phyloP scores from a whole-genome alignment of 768 basidiomycete species.

The Russula foetens region DNA sequence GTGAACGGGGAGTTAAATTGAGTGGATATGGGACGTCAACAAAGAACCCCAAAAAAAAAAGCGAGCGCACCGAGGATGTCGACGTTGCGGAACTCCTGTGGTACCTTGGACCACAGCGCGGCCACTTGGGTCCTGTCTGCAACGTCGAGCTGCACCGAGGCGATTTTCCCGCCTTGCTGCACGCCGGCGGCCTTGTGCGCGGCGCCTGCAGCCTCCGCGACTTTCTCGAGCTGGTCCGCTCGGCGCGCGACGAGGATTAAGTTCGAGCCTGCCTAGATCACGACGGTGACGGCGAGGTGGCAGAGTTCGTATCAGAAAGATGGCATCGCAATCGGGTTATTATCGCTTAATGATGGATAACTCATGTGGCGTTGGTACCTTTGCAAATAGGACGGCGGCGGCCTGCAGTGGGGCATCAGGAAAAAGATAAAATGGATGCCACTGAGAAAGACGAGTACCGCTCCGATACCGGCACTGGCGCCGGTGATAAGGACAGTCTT shows the following conservation, averaged over 20 bases:
- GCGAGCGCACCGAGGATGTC: slow-evolving; percentile 64
- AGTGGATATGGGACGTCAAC: no score
- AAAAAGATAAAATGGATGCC: no score
- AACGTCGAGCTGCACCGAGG: slow-evolving; percentile 67
- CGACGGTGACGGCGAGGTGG: no score
- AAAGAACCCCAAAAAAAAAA: no score
- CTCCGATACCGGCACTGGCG: slow-evolving; percentile 85
- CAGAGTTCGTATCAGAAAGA: background rate
- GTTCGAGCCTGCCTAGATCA: slow-evolving; percentile 69
- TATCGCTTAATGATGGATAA: background rate
- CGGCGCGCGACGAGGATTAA: slow-evolving; percentile 80
- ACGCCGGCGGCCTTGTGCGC: slow-evolving; percentile 70
- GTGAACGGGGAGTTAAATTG: no score
- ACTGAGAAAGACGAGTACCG: slow-evolving; percentile 41
- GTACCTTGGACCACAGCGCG: slow-evolving; percentile 61
- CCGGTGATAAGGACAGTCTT: slow-evolving; percentile 88
- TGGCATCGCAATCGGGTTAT: background rate
- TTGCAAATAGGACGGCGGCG: slow-evolving; percentile 84
- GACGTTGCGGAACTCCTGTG: slow-evolving; percentile 57
- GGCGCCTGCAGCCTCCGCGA: slow-evolving; percentile 54
- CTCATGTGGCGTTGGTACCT: slow-evolving; percentile 35
- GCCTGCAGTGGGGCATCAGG: slow-evolving; percentile 56
- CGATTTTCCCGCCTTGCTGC: slow-evolving; percentile 71
- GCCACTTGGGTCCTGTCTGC: slow-evolving; percentile 68
- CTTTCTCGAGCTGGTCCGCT: slow-evolving; percentile 59